Conservation (phyloP, 208 protist species). For the Leishmania mexicana region DNA sequence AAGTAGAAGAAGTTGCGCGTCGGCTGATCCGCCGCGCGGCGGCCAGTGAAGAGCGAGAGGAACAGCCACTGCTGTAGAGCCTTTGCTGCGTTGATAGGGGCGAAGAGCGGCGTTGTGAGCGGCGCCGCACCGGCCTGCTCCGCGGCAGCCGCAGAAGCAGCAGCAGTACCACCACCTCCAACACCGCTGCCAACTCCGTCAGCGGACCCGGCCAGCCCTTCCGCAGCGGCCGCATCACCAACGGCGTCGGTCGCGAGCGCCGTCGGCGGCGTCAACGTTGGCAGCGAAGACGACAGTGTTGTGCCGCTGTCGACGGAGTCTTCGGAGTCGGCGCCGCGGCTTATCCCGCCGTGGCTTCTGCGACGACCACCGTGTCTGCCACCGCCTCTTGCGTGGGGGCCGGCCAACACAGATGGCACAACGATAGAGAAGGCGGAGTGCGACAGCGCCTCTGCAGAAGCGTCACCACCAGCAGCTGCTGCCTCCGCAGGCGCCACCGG, state of each 20-base stretch:
- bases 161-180: not conserved
- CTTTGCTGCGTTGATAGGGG: slow-evolving; percentile 15
- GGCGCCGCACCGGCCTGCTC: not conserved
- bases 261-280: slow-evolving; percentile 9
- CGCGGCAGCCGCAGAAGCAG: not conserved
- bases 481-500: not conserved
- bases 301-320: slow-evolving; percentile 8
- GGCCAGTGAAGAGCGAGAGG: slow-evolving; percentile 31
- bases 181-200: not conserved
- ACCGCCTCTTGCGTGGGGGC: not conserved
- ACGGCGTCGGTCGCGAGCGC: not conserved
- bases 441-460: not conserved
- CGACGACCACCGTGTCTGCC: not conserved
- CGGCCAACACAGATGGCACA: slow-evolving; percentile 9
- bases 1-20: slow-evolving; percentile 29
- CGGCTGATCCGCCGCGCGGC: slow-evolving; percentile 12
- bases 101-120: slow-evolving; percentile 14
- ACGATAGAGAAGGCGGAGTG: slow-evolving; percentile 7
- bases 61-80: slow-evolving; percentile 36
- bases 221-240: not conserved
- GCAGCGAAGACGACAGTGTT: not conserved
- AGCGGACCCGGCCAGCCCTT: not conserved
- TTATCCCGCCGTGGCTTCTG: slow-evolving; percentile 5
- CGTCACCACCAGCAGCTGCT: not conserved
- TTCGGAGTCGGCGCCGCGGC: not conserved